Conservation (phyloP, 73 alveolate species). For the Paramecium primaurelia region DNA sequence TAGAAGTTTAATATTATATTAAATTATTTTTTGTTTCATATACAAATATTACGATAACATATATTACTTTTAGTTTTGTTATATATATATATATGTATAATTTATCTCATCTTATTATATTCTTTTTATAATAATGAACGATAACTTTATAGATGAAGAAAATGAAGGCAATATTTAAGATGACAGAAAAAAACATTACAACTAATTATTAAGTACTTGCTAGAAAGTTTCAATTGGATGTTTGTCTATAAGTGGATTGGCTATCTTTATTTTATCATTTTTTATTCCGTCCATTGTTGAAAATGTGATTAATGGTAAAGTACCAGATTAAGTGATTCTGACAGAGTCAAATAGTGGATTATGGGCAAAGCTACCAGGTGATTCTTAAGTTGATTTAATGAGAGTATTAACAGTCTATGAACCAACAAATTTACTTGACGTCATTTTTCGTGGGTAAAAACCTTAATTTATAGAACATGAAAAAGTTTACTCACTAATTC, state of each 20-base stretch:
- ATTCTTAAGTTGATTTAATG: background rate
- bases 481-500: background rate
- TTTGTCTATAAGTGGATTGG: background rate
- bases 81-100: background rate
- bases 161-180: background rate
- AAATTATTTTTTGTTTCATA: background rate
- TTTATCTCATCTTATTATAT: background rate
- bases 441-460: constrained; percentile 37
- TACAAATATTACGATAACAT: no score
- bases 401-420: background rate
- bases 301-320: background rate
- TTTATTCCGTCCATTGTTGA: background rate
- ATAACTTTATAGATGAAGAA: background rate
- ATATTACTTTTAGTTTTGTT: background rate
- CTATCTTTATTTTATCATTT: constrained; percentile 3
- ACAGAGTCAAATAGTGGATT: background rate
- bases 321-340: background rate
- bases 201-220: background rate
- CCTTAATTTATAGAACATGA: constrained; percentile 10
- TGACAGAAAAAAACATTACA: background rate
- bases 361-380: constrained; percentile 40
- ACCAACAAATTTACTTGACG: constrained; percentile 30
- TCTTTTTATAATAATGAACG: background rate
- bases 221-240: background rate
- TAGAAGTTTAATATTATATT: background rate